Base-by-base conservation (phyloP, 2,329 filamentous ascomycete species). In the Penicillium italicum region DNA sequence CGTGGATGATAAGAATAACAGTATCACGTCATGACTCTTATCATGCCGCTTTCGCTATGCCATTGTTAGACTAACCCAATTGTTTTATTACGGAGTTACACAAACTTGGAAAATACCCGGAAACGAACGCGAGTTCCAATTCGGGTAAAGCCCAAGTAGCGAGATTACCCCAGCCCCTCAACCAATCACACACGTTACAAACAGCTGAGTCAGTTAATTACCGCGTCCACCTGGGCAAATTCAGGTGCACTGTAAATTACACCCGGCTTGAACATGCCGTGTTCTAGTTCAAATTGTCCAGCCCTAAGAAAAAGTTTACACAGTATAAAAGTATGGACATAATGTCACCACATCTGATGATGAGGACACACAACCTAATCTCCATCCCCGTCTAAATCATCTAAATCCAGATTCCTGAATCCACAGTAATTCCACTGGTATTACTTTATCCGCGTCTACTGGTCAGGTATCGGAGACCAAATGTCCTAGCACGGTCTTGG, bases 21-120 rank as follows among this genome's bases (percentile, higher is more conserved):
- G 51, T 57, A 56, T 60, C 60, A 62, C 62, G 60, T 65, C 63
- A 65, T 64, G 36, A 48, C 46, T 41, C 53, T 62, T 61, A 64
- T 65, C 61, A 50, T 56, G 57, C 57, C 61, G 60, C 56, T 61
- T 63, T 62, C 57, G 61, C 57, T 47, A 45, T 52, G 43, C 41
- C 41, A 36, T 58, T 56, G 50, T 53, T 53, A 14, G 50, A 48
- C 50, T 53, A 41, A 46, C 24, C 28, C n/a, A 20, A 26, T 12
- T 30, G 42, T 30, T 40, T 3, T 31, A 26, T 18, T 31, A 50
- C n/a, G n/a, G n/a, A n/a, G n/a, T 50, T 50, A 24, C 36, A 14
- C 12, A 48, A 22, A 40, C 26, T 20, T 20, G 16, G 31, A 22
- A 55, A 56, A 57, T 37, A 30, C 49, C 26, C 60, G 61, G 5